phyloP scores from a whole-genome alignment of 2,329 filamentous ascomycete genomes.

The Claviceps sp. region DNA sequence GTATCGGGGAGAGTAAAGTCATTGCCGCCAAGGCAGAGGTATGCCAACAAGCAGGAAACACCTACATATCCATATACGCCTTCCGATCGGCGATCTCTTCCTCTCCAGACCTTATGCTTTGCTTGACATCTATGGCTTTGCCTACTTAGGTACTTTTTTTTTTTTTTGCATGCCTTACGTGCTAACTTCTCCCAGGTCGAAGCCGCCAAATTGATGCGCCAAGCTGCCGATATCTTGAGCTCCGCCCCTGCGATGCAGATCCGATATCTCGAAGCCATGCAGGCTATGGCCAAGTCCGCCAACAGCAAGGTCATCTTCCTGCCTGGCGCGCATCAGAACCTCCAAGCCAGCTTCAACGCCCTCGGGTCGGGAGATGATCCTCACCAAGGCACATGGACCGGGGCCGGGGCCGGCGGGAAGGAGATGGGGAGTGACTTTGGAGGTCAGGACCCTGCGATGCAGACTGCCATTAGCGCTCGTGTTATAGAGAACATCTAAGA shows the following conservation, averaged over 20 bases:
- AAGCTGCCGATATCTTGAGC: conserved; percentile 86
- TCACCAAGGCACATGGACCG: conserved; percentile 17
- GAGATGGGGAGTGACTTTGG: conserved; percentile 31
- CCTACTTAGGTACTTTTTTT: no score
- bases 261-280: conserved; percentile 95
- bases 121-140: no score
- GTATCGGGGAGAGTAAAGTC: conserved; percentile 96
- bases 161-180: no score
- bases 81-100: no score
- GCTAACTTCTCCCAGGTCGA: conserved; percentile 46
- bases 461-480: conserved; percentile 67
- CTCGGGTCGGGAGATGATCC: conserved; percentile 21
- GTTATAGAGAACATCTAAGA: conserved; percentile 75
- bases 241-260: conserved; percentile 97
- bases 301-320: conserved; percentile 84
- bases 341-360: conserved; percentile 30
- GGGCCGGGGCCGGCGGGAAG: conserved; percentile 40
- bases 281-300: conserved; percentile 90
- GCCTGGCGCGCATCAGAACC: conserved; percentile 46
- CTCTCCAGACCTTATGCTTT: no score
- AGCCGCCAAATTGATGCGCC: conserved; percentile 81
- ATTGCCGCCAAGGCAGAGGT: conserved; percentile 88
- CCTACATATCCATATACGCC: no score
- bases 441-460: conserved; percentile 48
- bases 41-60: conserved; percentile 2